Base-by-base conservation (phyloP, 257 asterid species). In the Solanum appendiculatum region DNA sequence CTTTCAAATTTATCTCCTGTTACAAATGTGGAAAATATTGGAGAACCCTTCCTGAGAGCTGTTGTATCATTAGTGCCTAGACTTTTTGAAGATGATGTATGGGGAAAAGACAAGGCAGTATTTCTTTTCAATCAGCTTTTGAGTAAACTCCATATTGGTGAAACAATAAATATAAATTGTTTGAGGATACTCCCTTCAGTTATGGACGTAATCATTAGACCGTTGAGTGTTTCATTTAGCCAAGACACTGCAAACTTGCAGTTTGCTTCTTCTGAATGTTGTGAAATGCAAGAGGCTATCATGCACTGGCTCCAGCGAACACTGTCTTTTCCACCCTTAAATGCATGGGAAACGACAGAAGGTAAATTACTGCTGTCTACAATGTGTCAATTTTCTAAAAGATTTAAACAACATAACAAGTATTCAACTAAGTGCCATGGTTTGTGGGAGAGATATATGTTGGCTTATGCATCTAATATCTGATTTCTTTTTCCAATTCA, bases 31-130 rank as follows among this genome's bases (percentile, higher is more conserved):
- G 96, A 94, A 88, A 90, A 92, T 88, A 89, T 94, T 87, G 91
- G 91, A 87, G 97, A 94, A 82, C 99, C 99, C 70, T 95, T 92
- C 89, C 82, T 96, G 90, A 93, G 99, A 90, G 99, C 98, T 88
- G 91, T 94, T 69, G 46, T 91, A 60, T 91, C 94, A 48, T 78
- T 95, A 51, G 90, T 97, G 86, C 90, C 91, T 86, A 83, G 90
- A 78, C 90, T 94, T 86, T 93, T 95, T 69, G 90, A 89, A 86
- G 93, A 92, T 86, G 87, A 90, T 80, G 87, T 91, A 77, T 97
- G 98, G 98, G 98, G 96, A 81, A 89, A 91, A 86, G 94, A 91
- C 85, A 91, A 93, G 88, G 99, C 98, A 88, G 23, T 39, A 46
- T 87, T 92, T 13, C 89, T 93, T 64, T 96, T 96, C 87, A 89